phyloP scores from a whole-genome alignment of 305 asterid species.

The Solanum aculeatissimum region DNA sequence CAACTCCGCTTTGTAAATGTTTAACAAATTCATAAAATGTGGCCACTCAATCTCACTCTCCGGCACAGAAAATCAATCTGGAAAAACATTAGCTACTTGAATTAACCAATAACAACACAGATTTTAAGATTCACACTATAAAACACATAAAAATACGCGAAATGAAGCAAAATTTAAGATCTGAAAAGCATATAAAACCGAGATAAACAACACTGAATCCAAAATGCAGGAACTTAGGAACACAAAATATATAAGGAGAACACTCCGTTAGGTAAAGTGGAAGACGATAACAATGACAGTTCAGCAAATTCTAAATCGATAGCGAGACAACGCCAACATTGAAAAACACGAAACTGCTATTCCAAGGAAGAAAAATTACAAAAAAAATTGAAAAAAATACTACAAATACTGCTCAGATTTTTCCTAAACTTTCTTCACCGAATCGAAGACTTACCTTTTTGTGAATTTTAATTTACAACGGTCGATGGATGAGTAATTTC shows the following conservation, averaged over 20 bases:
- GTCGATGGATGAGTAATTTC: background rate
- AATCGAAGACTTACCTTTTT: background rate
- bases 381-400: background rate
- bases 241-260: constrained; percentile 9
- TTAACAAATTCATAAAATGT: background rate
- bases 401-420: background rate
- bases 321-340: constrained; percentile 7
- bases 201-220: background rate
- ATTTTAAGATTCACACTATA: background rate
- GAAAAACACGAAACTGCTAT: background rate
- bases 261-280: constrained; percentile 59
- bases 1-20: constrained; percentile 6
- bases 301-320: constrained; percentile 28
- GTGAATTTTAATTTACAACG: background rate
- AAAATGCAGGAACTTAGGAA: constrained; percentile 20
- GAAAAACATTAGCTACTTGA: background rate
- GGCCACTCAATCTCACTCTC: constrained; percentile 3
- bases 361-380: background rate
- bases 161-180: constrained; percentile 24
- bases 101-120: background rate
- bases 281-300: constrained; percentile 38
- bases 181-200: constrained; percentile 9
- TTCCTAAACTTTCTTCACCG: background rate
- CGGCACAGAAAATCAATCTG: constrained; percentile 5
- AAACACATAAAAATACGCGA: background rate